These are phyloP conservation scores for Rosa rugosa DNA, from an alignment of 306 rosid species.

Conservation along the genomic window DNA sequence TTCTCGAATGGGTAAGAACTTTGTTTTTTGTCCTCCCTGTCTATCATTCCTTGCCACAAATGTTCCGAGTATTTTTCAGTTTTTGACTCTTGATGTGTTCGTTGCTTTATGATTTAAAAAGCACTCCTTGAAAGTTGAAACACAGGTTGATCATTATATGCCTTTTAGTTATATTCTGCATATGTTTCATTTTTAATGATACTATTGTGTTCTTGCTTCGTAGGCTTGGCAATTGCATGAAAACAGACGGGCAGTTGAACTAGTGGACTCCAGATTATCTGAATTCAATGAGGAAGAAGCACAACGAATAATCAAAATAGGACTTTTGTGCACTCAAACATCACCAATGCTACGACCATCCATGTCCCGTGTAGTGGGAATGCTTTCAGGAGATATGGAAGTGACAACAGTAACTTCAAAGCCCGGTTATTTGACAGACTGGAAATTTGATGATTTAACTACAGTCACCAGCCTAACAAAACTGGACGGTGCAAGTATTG, in stretches of 20 bases:
- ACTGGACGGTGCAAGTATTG: constrained; percentile 38
- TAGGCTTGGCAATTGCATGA: constrained; percentile 76
- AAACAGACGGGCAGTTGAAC: constrained; percentile 32
- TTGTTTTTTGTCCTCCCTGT: neutral
- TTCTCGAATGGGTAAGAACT: constrained; percentile 67
- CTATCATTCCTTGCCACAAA: neutral
- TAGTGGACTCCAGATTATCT: constrained; percentile 47
- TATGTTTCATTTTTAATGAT: neutral
- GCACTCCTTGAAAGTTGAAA: neutral
- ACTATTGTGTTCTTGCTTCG: neutral
- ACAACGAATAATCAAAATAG: constrained; percentile 44
- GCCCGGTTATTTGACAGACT: constrained; percentile 68
- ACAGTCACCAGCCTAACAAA: neutral
- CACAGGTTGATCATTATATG: neutral
- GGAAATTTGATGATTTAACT: constrained; percentile 41
- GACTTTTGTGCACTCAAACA: constrained; percentile 65
- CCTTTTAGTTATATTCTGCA: neutral
- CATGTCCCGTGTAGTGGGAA: constrained; percentile 74
- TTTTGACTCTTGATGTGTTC: neutral
- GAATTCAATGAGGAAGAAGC: constrained; percentile 49
- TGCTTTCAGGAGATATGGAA: constrained; percentile 68
- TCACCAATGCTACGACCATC: constrained; percentile 59
- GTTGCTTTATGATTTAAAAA: neutral
- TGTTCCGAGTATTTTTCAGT: neutral
- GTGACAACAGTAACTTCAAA: constrained; percentile 47